phyloP scores from a whole-genome alignment of 495 filamentous ascomycete genomes.

The Penicilliopsis zonata region DNA sequence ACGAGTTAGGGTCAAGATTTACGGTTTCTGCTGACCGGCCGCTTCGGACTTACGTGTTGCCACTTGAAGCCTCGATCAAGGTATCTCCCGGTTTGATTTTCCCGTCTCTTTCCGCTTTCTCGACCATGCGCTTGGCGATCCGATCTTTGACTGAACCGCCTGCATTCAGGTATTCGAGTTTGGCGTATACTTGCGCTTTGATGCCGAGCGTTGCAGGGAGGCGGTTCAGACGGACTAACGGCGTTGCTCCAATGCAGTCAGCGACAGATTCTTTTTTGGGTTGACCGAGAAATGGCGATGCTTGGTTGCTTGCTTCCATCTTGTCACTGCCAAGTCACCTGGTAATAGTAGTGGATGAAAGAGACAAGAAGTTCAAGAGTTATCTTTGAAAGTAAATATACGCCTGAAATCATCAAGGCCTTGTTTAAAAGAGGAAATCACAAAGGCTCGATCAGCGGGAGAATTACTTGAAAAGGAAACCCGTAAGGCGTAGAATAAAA shows the following conservation, averaged over 20 bases:
- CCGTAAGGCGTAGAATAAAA: background rate
- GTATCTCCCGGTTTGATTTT: constrained; percentile 85
- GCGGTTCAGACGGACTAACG: constrained; percentile 75
- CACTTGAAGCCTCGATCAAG: constrained; percentile 82
- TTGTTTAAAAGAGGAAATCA: background rate
- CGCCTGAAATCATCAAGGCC: no score
- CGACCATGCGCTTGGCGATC: constrained; percentile 83
- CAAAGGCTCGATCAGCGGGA: background rate
- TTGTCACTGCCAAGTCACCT: no score
- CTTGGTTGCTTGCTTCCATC: background rate
- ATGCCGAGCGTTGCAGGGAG: constrained; percentile 72
- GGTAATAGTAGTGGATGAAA: background rate
- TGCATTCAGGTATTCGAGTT: constrained; percentile 85
- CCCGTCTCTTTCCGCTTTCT: constrained; percentile 69
- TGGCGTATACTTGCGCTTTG: constrained; percentile 69
- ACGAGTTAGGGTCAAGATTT: constrained; percentile 3
- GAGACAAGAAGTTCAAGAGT: background rate
- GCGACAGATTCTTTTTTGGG: constrained; percentile 30
- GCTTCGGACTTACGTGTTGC: constrained; percentile 54
- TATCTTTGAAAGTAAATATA: no score
- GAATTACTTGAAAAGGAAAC: background rate
- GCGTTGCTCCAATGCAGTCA: constrained; percentile 70
- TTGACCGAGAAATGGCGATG: constrained; percentile 1
- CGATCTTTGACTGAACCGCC: constrained; percentile 87
- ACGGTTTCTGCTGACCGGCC: background rate